phyloP scores from a whole-genome alignment of 2,329 filamentous ascomycete species.

The Chrysoporthe deuterocubensis region DNA sequence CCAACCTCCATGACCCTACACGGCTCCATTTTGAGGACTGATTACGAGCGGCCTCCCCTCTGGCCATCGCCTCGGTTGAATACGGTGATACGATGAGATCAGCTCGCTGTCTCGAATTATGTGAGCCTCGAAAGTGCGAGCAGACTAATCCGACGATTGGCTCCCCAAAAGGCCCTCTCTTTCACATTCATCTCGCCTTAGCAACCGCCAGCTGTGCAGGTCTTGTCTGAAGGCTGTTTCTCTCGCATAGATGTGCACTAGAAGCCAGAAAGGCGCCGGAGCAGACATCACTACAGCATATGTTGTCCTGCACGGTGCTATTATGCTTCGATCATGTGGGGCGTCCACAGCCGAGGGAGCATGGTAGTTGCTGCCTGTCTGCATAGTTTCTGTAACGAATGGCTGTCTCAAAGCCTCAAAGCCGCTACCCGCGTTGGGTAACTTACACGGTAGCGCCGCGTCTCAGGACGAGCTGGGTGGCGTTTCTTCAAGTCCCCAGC shows the following conservation, averaged over 20 bases:
- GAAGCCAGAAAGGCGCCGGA: no score
- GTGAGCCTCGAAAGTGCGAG: not conserved
- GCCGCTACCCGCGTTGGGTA: constrained; percentile 4
- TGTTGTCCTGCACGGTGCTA: not conserved
- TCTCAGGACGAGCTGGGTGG: not conserved
- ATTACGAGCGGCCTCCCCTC: not conserved
- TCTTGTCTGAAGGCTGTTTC: not conserved
- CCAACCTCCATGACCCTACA: not conserved
- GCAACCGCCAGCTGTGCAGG: not conserved
- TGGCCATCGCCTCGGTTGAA: not conserved
- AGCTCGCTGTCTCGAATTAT: not conserved
- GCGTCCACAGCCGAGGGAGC: no score
- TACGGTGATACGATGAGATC: not conserved
- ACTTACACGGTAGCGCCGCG: not conserved
- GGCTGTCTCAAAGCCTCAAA: not conserved
- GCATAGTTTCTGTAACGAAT: no score
- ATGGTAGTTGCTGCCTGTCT: no score
- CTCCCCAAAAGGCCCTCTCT: not conserved
- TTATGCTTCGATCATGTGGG: no score
- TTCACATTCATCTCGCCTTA: not conserved
- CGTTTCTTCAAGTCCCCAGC: not conserved
- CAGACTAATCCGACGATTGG: not conserved
- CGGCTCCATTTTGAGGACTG: not conserved
- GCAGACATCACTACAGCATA: not conserved
- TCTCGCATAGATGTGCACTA: no score